Base-by-base conservation (phyloP, 2,329 filamentous ascomycete species). In the Phialophora tarda region DNA sequence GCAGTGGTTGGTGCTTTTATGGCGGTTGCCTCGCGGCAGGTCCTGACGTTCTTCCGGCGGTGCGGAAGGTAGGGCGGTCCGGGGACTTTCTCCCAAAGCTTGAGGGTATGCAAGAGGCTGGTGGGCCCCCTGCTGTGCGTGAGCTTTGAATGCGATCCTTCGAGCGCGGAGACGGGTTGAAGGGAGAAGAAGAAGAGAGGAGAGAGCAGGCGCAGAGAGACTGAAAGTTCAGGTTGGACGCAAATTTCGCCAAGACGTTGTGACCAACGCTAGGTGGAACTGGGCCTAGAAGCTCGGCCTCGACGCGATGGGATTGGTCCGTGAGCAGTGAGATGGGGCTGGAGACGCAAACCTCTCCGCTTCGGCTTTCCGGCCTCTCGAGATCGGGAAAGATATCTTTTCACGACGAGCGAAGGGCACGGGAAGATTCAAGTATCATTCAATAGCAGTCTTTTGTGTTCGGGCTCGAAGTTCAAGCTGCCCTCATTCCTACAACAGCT, bases 71-170 rank as follows among this genome's bases (percentile, higher is more conserved):
- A 85, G 85, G 86, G 82, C 71, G 89, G 93, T 97, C 94, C 94
- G 94, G 94, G 94, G 94, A 98, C 94, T 98, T 98, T 98, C 94
- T 97, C 94, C 94, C 93, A 95, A 97, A 97, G 93, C 93, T 78
- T 74, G 74, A 71, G 75, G 69, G 70, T 72, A 56, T 73, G 72
- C 78, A 75, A 75, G 53, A 50, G 44, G 59, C 61, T 68, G 56
- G 68, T 72, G 48, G 48, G 41, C n/a, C 32, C 59, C 47, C 73
- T 84, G 91, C 92, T 90, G 92, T 96, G 83, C 90, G 91, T 93
- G 82, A 92, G 93, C 94, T 97, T 97, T 90, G 93, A 96, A 89
- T 90, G 93, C 94, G 94, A 97, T 97, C 92, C 92, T 92, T 97
- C 88, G 92, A 93, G 86, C 93, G 93, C 97, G 92, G 88, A 91